A percentile compares a stretch with the other conserved stretches of the same genome.
Conservation (phyloP, 345 rosid genomes). For the Raphanus sativus region DNA sequence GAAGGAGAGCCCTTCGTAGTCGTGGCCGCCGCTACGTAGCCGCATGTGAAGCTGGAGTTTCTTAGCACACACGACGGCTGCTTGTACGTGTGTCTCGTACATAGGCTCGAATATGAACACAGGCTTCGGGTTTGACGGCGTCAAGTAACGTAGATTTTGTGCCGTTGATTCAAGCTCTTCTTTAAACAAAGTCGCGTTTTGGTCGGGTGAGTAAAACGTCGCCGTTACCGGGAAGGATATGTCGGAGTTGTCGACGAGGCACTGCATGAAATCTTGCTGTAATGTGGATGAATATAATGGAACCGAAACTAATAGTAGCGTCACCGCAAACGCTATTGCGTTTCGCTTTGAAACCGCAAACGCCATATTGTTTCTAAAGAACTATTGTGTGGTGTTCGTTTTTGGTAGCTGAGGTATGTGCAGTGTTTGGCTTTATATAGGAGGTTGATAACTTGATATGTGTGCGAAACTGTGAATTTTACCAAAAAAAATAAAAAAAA, state of each 20-base stretch:
- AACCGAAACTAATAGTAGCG: constrained; percentile 25
- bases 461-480: not conserved
- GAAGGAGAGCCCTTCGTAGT: constrained; percentile 67
- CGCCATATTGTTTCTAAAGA: constrained; percentile 18
- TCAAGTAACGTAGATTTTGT: constrained; percentile 55
- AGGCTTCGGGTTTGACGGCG: constrained; percentile 58
- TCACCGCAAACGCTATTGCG: constrained; percentile 15
- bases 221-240: constrained; percentile 37
- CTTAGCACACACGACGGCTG: constrained; percentile 61
- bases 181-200: constrained; percentile 46
- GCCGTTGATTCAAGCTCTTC: constrained; percentile 48
- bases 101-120: constrained; percentile 58
- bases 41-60: constrained; percentile 50
- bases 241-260: constrained; percentile 48
- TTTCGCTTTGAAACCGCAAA: constrained; percentile 13
- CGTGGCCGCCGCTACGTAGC: constrained; percentile 74
- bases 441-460: not conserved
- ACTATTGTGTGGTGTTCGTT: constrained; percentile 10
- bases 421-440: constrained; percentile 34
- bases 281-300: constrained; percentile 25
- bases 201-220: constrained; percentile 41
- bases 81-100: constrained; percentile 64
- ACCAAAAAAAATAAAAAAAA: too few species aligned
- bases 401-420: constrained; percentile 18
- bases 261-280: constrained; percentile 48